Percentiles rank a stretch among this genome's conserved stretches.
These are phyloP conservation scores for Oryza meridionalis DNA, from an alignment of 176 grass and related monocot genomes.

Conservation along the genomic window DNA sequence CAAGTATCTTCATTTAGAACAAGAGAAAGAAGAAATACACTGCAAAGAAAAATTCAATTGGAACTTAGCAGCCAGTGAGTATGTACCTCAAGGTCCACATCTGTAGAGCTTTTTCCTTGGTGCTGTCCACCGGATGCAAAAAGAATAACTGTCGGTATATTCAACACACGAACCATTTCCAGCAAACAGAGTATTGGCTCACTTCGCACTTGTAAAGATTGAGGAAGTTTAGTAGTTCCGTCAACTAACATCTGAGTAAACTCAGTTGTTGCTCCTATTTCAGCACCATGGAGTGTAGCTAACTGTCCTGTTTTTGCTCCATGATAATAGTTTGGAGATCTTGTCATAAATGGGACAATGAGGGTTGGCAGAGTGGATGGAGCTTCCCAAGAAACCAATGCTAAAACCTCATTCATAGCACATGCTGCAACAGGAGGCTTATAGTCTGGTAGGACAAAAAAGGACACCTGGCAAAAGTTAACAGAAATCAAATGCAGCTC, in stretches of 20 bases:
- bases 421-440: slow-evolving; percentile 75
- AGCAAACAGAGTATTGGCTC: slow-evolving; percentile 80
- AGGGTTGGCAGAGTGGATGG: slow-evolving; percentile 40
- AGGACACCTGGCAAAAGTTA: slow-evolving; percentile 65
- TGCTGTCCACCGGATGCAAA: slow-evolving; percentile 47
- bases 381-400: slow-evolving; percentile 60
- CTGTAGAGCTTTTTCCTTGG: slow-evolving; percentile 50
- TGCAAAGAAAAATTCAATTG: neutral
- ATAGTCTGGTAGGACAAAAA: slow-evolving; percentile 82
- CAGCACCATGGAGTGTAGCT: slow-evolving; percentile 49
- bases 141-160: slow-evolving; percentile 70
- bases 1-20: neutral
- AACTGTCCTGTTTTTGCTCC: slow-evolving; percentile 36
- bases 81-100: slow-evolving; percentile 71
- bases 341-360: slow-evolving; percentile 72
- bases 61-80: neutral
- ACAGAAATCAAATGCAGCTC: slow-evolving; percentile 33
- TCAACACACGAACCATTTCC: slow-evolving; percentile 71
- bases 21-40: slow-evolving; percentile 19
- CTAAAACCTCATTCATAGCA: slow-evolving; percentile 74
- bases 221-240: slow-evolving; percentile 52
- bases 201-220: slow-evolving; percentile 65
- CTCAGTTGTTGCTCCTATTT: slow-evolving; percentile 69
- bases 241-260: slow-evolving; percentile 52
- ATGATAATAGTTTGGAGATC: slow-evolving; percentile 42